Base-by-base conservation (phyloP, 768 basidiomycete genomes). In the Auricularia heimuer region DNA sequence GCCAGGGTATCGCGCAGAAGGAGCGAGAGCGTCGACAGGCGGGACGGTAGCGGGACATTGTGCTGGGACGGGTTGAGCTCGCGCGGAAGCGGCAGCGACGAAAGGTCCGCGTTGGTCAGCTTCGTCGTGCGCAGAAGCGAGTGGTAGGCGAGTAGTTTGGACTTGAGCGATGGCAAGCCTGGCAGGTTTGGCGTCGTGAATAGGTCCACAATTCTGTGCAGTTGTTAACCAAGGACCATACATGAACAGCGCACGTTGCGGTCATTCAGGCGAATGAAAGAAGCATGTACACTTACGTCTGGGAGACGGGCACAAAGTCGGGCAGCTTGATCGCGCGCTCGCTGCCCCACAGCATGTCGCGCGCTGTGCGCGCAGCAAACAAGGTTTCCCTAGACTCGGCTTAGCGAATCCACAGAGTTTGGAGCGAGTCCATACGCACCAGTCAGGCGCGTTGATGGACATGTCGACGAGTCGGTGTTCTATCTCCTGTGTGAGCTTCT, bases 391-490 rank as follows among this genome's bases (percentile, higher is more conserved):
- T 96, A 68, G 21, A n/a, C 42, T 3, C 16, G 0, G 29, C 34
- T 4, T 12, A 63, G 34, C 3, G 69, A 63, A 63, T 12, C 7
- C 34, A 24, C 34, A 36, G 54, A 11, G 8, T 7, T 6, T 29
- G 29, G 29, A 29, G 29, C 29, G 29, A 6, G 7, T 10, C 35
- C 75, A 69, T 3, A 80, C 82, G 65, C 80, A 94, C 95, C 97
- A 99, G 74, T 98, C 92, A 36, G 91, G 88, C 12, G 94, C 91
- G 72, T 99, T 98, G 65, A 98, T 83, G 4, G 90, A 97, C 45
- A 87, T 77, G 73, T 85, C 83, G 33, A 87, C 73, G 67, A 99
- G 77, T 71, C 86, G 85, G 10, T 73, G 73, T 74, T 92, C 88
- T 63, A 98, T 86, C 33, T 79, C 75, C 65, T 82, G 83, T 34